These are phyloP conservation scores for Plenodomus lindquistii DNA, from an alignment of 2,329 filamentous ascomycete species.

Conservation along the genomic window DNA sequence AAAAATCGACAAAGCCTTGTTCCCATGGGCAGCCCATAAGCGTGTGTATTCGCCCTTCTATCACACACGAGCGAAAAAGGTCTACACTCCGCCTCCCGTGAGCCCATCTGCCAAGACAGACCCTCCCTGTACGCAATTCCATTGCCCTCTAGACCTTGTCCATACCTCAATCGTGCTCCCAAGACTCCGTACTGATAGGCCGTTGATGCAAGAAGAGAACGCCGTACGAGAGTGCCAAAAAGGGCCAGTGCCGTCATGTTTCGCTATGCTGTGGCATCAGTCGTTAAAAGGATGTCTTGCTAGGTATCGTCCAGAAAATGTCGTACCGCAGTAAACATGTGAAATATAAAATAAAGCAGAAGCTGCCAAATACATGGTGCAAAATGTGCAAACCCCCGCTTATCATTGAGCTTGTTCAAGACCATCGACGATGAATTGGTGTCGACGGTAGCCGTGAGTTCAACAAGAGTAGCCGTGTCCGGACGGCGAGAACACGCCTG, in stretches of 20 bases:
- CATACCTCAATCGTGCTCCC: slow-evolving; percentile 21
- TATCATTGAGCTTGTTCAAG: not conserved
- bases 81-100: slow-evolving; percentile 20
- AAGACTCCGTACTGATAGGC: slow-evolving; percentile 22
- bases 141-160: slow-evolving; percentile 27
- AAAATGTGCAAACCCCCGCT: slow-evolving; percentile 17
- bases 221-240: slow-evolving; percentile 1
- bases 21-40: slow-evolving; percentile 20
- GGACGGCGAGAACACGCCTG: not conserved
- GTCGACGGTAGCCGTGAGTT: not conserved
- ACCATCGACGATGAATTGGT: not conserved
- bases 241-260: slow-evolving; percentile 27
- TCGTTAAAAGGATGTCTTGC: slow-evolving; percentile 43
- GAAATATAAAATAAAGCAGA: slow-evolving; percentile 23
- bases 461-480: not conserved
- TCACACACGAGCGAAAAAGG: slow-evolving; percentile 27
- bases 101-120: slow-evolving; percentile 8
- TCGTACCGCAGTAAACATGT: slow-evolving; percentile 20
- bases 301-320: slow-evolving; percentile 34
- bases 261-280: slow-evolving; percentile 42
- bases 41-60: slow-evolving; percentile 9
- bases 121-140: slow-evolving; percentile 12
- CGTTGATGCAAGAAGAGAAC: not conserved
- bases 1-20: slow-evolving; percentile 23
- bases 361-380: slow-evolving; percentile 23